Percentiles rank a stretch among this genome's conserved stretches.
Conservation (phyloP, 257 asterid genomes). For the Anisodus acutangulus region DNA sequence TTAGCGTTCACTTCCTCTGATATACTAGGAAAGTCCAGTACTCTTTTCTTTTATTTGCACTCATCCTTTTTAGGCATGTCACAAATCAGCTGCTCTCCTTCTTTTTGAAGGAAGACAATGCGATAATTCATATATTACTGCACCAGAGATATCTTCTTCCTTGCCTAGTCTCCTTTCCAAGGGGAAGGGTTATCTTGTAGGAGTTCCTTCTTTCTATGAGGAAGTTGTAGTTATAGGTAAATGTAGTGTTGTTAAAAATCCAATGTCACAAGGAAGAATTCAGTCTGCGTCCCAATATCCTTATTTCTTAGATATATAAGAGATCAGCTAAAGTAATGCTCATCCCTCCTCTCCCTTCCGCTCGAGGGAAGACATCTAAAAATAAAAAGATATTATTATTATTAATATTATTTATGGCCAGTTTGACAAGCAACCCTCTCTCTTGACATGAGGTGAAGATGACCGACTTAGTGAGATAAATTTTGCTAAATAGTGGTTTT, state of each 20-base stretch:
- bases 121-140: not conserved
- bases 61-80: not conserved
- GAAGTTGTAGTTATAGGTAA: not conserved
- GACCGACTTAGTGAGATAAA: not conserved
- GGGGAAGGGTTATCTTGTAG: not conserved
- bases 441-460: not conserved
- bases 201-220: conserved; percentile 1
- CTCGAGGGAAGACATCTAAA: not conserved
- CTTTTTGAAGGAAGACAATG: not conserved
- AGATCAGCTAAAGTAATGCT: not conserved
- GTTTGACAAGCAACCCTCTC: not conserved
- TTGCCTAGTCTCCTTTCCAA: not conserved
- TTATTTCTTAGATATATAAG: not conserved
- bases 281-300: not conserved
- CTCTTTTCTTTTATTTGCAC: not conserved
- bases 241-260: not conserved
- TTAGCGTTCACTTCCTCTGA: conserved; percentile 14
- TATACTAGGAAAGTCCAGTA: not conserved
- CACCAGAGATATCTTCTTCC: not conserved
- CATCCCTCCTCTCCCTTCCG: not conserved
- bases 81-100: conserved; percentile 1
- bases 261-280: not conserved
- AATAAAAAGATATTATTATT: not conserved
- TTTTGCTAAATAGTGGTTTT: not conserved
- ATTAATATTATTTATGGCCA: not conserved